phyloP scores from a whole-genome alignment of 2,329 filamentous ascomycete species.

The Epichloe elymi region DNA sequence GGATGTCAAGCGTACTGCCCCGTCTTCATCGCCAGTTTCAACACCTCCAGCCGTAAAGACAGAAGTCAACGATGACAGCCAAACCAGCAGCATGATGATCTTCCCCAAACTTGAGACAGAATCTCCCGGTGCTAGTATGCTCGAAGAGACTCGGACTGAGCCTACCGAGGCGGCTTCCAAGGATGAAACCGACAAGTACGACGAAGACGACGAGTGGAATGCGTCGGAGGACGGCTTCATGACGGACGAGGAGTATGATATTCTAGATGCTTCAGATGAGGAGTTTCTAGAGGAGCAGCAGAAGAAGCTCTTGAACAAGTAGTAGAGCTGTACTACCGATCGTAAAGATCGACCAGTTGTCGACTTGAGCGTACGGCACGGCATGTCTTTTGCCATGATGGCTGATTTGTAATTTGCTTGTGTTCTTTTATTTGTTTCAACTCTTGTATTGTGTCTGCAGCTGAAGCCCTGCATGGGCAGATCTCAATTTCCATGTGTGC shows the following conservation, averaged over 20 bases:
- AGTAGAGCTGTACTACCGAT: conserved; percentile 6
- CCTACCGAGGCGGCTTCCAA: conserved; percentile 42
- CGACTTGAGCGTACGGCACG: background rate
- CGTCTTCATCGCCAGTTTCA: conserved; percentile 2
- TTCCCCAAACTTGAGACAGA: conserved; percentile 96
- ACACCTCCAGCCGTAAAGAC: conserved; percentile 12
- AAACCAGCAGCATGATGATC: conserved; percentile 61
- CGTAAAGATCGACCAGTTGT: background rate
- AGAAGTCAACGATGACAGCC: conserved; percentile 12
- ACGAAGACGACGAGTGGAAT: conserved; percentile 48
- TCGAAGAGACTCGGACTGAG: conserved; percentile 45
- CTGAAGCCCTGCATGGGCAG: background rate
- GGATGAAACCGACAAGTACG: conserved; percentile 24
- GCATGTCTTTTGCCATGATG: conserved; percentile 7
- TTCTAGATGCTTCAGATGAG: conserved; percentile 87
- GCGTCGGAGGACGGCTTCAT: conserved; percentile 64
- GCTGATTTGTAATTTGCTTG: background rate
- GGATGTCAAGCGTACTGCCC: conserved; percentile 15
- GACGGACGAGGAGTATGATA: conserved; percentile 97
- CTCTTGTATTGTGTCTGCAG: background rate
- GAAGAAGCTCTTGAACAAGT: conserved; percentile 26
- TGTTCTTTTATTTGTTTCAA: background rate
- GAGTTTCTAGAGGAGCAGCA: conserved; percentile 53
- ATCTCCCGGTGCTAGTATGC: conserved; percentile 69
- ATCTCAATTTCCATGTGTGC: background rate